phyloP scores from a whole-genome alignment of 441 rosid genomes.

The Macaranga tanarius region DNA sequence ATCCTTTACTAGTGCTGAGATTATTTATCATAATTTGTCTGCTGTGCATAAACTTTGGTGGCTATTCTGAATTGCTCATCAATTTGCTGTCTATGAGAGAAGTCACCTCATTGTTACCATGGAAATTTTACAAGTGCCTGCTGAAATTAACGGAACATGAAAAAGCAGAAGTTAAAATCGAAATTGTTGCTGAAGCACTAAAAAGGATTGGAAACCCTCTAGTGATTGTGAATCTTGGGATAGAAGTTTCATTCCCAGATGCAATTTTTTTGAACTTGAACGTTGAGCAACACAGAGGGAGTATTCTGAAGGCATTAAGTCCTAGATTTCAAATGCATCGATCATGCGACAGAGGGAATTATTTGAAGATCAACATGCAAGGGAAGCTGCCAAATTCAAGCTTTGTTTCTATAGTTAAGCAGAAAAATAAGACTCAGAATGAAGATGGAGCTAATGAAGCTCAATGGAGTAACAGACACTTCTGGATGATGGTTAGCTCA shows the following conservation, averaged over 20 bases:
- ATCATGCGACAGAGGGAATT: neutral
- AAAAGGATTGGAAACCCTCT: constrained; percentile 11
- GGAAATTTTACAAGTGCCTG: constrained; percentile 27
- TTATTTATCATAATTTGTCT: constrained; percentile 34
- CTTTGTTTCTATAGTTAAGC: constrained; percentile 21
- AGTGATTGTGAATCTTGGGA: constrained; percentile 5
- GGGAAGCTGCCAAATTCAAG: neutral
- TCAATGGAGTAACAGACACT: neutral
- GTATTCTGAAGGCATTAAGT: constrained; percentile 5
- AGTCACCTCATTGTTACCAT: constrained; percentile 32
- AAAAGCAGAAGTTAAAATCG: neutral
- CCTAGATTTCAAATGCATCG: neutral
- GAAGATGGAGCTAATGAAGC: neutral
- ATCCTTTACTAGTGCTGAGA: constrained; percentile 36
- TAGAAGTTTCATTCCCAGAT: constrained; percentile 12
- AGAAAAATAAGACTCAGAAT: neutral
- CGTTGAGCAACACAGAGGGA: constrained; percentile 21
- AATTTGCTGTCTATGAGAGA: constrained; percentile 19
- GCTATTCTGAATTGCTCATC: constrained; percentile 3
- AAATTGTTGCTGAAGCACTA: constrained; percentile 35
- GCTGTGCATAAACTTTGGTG: constrained; percentile 34
- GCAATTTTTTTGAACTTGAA: constrained; percentile 41
- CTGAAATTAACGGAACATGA: neutral
- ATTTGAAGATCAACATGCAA: neutral
- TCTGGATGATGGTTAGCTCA: neutral